phyloP scores from a whole-genome alignment of 2,329 filamentous ascomycete species.

The Arachnopeziza araneosa region DNA sequence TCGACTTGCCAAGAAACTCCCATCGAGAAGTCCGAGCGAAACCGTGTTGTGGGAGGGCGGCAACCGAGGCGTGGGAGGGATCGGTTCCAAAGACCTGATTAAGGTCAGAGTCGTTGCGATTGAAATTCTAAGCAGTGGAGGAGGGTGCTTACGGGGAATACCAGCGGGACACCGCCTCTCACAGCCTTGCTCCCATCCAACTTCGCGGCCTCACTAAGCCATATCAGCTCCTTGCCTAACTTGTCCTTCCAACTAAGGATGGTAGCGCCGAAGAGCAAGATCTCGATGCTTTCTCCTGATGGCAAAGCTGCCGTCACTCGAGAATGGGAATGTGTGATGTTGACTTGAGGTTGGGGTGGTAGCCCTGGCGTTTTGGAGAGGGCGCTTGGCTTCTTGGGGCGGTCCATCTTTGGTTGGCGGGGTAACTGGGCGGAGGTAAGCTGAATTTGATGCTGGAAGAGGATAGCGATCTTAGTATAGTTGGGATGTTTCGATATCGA shows the following conservation, averaged over 20 bases:
- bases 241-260: constrained; percentile 89
- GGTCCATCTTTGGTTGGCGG: constrained; percentile 59
- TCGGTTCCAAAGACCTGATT: constrained; percentile 77
- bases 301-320: constrained; percentile 76
- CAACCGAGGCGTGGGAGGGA: constrained; percentile 70
- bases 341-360: constrained; percentile 70
- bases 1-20: constrained; percentile 90
- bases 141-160: constrained; percentile 69
- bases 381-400: constrained; percentile 75
- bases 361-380: constrained; percentile 68
- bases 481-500: not conserved
- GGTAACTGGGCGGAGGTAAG: not conserved
- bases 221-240: constrained; percentile 74
- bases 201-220: constrained; percentile 72
- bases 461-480: not conserved
- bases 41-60: constrained; percentile 82
- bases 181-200: constrained; percentile 87
- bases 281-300: constrained; percentile 77
- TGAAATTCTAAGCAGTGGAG: not conserved
- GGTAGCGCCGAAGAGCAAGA: constrained; percentile 88
- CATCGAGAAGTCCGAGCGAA: constrained; percentile 86
- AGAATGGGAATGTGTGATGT: constrained; percentile 64
- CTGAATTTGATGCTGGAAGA: not conserved
- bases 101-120: constrained; percentile 1
- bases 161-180: constrained; percentile 83